Conservation (phyloP, 768 basidiomycete genomes). For the Pisolithus tinctorius region DNA sequence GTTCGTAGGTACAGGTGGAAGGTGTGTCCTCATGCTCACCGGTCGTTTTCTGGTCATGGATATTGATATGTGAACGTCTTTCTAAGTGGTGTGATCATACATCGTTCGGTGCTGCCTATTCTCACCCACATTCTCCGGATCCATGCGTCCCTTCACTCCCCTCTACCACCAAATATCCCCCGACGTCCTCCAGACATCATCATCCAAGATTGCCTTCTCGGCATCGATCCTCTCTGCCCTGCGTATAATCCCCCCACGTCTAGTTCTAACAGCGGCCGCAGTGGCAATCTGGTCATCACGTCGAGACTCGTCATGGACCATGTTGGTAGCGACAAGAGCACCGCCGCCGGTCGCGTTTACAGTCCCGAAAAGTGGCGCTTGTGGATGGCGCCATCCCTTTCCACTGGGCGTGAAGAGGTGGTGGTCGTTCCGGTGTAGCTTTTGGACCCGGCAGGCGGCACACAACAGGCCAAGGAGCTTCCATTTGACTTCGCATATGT, state of each 20-base stretch:
- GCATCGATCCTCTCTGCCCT: constrained; percentile 32
- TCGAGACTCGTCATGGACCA: constrained; percentile 38
- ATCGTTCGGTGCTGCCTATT: constrained; percentile 29
- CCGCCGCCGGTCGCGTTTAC: constrained; percentile 23
- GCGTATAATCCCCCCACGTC: constrained; percentile 3
- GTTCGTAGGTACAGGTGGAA: constrained; percentile 38
- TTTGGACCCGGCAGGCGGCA: not conserved
- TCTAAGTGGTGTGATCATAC: constrained; percentile 36
- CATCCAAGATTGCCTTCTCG: constrained; percentile 38
- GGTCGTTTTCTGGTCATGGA: not conserved
- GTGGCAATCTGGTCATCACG: constrained; percentile 31
- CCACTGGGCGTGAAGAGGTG: constrained; percentile 31
- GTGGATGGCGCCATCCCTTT: constrained; percentile 42
- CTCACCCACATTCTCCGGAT: constrained; percentile 25
- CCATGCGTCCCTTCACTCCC: constrained; percentile 23
- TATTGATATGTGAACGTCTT: not conserved
- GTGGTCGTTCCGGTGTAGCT: constrained; percentile 26
- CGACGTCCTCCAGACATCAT: constrained; percentile 33
- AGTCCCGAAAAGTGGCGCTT: constrained; percentile 34
- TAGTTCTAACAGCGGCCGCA: constrained; percentile 8
- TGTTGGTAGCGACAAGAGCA: constrained; percentile 34
- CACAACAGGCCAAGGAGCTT: no score
- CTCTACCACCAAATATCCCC: constrained; percentile 21
- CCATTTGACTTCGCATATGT: no score
- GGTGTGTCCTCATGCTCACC: constrained; percentile 12